Conservation (phyloP, 371 early-diverging fungal species). For the Mucor velutinosus region DNA sequence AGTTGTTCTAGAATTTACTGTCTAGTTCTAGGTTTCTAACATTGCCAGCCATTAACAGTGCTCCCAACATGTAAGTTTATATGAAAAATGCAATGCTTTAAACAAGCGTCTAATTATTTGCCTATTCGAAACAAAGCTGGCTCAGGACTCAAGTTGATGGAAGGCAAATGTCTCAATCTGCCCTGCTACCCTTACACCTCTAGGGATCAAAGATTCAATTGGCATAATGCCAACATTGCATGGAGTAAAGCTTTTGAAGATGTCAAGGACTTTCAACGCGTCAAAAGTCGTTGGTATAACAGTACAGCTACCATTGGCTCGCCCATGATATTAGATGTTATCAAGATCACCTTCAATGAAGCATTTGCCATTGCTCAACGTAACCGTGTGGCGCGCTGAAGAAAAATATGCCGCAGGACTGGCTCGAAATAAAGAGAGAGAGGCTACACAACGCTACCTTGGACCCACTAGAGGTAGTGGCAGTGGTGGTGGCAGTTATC, state of each 20-base stretch:
- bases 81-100: not conserved
- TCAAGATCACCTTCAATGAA: not conserved
- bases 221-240: not conserved
- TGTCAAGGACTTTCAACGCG: not conserved
- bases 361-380: not conserved
- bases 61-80: not conserved
- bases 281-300: not conserved
- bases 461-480: conserved; percentile 7
- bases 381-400: not conserved
- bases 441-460: not conserved
- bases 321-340: not conserved
- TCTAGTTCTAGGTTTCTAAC: not conserved
- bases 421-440: not conserved
- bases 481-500: conserved; percentile 1
- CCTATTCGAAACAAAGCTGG: not conserved
- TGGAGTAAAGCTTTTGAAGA: not conserved
- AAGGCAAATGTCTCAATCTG: not conserved
- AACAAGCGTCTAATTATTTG: not conserved
- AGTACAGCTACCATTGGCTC: not conserved
- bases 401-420: not conserved
- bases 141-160: not conserved
- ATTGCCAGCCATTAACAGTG: not conserved
- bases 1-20: not conserved
- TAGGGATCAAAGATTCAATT: not conserved
- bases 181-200: not conserved